A percentile compares a stretch with the other conserved stretches of the same genome.
These are phyloP conservation scores for Mrakia hoshinonis DNA, from an alignment of 768 basidiomycete species.

Conservation along the genomic window DNA sequence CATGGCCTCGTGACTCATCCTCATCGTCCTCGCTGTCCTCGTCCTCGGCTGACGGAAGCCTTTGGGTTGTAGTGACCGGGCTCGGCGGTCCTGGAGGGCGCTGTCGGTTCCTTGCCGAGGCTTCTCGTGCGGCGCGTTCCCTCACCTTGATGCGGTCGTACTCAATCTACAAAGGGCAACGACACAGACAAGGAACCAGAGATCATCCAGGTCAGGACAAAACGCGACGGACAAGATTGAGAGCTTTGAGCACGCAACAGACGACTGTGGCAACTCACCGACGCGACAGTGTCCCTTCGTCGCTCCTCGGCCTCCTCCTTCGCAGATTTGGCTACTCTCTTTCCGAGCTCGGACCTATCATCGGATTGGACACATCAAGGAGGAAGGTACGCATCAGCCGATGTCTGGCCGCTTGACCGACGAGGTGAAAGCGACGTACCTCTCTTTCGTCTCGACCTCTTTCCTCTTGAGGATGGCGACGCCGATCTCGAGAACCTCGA, in stretches of 20 bases:
- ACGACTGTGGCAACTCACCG: not conserved
- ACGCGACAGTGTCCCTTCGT: not conserved
- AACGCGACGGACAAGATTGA: too few relatives aligned
- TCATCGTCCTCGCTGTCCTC: not conserved
- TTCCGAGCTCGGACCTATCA: constrained; percentile 1
- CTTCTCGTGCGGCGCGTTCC: not conserved
- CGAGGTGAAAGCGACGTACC: not conserved
- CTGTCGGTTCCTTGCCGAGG: not conserved
- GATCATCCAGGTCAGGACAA: too few relatives aligned
- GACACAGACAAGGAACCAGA: too few relatives aligned
- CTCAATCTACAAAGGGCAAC: constrained; percentile 6
- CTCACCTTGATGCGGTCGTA: constrained; percentile 13
- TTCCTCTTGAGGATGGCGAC: not conserved
- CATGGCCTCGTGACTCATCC: not conserved
- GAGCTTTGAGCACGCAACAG: not conserved
- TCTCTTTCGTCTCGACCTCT: not conserved
- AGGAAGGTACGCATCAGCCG: not conserved
- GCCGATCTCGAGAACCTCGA: constrained; percentile 11
- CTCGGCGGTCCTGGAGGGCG: not conserved
- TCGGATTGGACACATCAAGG: not conserved
- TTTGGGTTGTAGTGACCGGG: not conserved
- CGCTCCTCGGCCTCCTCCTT: constrained; percentile 22
- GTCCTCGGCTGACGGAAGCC: not conserved
- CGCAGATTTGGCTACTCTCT: not conserved
- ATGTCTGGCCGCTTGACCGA: not conserved